Conservation (phyloP, 352 stramenopile species). For the Pythium diclinum region DNA sequence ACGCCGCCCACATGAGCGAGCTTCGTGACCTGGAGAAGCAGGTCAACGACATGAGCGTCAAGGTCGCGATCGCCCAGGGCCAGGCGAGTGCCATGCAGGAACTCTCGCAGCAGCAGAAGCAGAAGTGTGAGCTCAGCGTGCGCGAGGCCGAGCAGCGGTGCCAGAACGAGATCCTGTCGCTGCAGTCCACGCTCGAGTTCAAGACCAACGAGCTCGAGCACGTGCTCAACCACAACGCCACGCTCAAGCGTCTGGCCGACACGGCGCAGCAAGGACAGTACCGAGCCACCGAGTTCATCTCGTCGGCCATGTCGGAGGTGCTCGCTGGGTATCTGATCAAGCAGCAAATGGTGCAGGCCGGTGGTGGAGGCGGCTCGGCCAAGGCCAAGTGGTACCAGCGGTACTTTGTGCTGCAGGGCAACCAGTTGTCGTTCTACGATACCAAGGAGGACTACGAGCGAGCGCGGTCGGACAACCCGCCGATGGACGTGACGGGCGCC, state of each 20-base stretch:
- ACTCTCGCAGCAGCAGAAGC: conserved; percentile 66
- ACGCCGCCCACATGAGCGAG: conserved; percentile 72
- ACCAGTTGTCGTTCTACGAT: conserved; percentile 78
- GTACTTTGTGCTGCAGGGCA: conserved; percentile 83
- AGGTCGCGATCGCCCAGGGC: conserved; percentile 76
- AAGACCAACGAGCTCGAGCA: conserved; percentile 88
- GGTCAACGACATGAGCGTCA: conserved; percentile 78
- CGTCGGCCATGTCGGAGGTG: conserved; percentile 62
- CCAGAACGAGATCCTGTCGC: conserved; percentile 53
- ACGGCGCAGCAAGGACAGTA: conserved; percentile 84
- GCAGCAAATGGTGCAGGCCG: conserved; percentile 52
- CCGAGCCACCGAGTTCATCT: conserved; percentile 79
- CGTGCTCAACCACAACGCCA: conserved; percentile 85
- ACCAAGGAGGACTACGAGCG: conserved; percentile 87
- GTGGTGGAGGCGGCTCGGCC: conserved; percentile 22
- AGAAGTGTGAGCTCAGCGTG: conserved; percentile 73
- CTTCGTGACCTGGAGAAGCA: conserved; percentile 74
- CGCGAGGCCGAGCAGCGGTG: conserved; percentile 77
- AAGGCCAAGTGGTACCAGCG: conserved; percentile 82
- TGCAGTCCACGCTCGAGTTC: conserved; percentile 76
- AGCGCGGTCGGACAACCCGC: conserved; percentile 70
- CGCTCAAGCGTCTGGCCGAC: conserved; percentile 81
- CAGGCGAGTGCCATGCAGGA: conserved; percentile 83
- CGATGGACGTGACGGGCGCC: conserved; percentile 76
- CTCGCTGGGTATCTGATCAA: conserved; percentile 85